phyloP scores from a whole-genome alignment of 129 eudicot genomes.

The Tagetes patula region DNA sequence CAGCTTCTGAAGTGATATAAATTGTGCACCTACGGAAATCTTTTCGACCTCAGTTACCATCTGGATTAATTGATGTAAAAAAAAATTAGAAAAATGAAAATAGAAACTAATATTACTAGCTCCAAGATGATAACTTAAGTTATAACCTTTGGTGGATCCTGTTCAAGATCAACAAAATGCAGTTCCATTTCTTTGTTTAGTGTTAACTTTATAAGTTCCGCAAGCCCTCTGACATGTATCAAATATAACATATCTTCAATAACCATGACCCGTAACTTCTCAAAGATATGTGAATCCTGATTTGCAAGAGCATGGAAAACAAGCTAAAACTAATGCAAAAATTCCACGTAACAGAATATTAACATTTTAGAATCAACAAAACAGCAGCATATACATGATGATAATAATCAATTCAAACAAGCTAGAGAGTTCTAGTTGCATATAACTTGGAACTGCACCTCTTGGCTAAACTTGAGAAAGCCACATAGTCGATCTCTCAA shows the following conservation, averaged over 20 bases:
- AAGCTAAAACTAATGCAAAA: background rate
- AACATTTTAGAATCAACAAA: background rate
- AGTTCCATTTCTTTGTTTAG: constrained; percentile 42
- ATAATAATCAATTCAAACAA: background rate
- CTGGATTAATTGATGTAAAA: constrained; percentile 39
- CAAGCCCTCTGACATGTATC: constrained; percentile 51
- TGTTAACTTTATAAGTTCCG: constrained; percentile 49
- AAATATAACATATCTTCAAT: constrained; percentile 88
- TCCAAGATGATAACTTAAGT: background rate
- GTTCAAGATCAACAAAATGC: constrained; percentile 72
- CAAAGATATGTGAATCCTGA: constrained; percentile 69
- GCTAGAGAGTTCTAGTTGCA: background rate
- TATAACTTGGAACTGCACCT: constrained; percentile 37
- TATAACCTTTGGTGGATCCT: constrained; percentile 83
- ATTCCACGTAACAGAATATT: too few species aligned
- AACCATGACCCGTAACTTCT: constrained; percentile 67
- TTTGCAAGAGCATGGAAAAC: constrained; percentile 21
- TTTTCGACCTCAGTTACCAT: constrained; percentile 50
- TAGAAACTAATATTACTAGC: background rate
- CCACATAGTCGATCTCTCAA: constrained; percentile 58
- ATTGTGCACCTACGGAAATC: constrained; percentile 44
- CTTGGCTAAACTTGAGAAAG: constrained; percentile 49
- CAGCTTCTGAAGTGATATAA: constrained; percentile 54
- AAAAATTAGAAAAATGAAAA: background rate
- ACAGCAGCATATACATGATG: background rate